phyloP scores from a whole-genome alignment of 2,329 filamentous ascomycete genomes.

The Coniochaeta pulveracea region DNA sequence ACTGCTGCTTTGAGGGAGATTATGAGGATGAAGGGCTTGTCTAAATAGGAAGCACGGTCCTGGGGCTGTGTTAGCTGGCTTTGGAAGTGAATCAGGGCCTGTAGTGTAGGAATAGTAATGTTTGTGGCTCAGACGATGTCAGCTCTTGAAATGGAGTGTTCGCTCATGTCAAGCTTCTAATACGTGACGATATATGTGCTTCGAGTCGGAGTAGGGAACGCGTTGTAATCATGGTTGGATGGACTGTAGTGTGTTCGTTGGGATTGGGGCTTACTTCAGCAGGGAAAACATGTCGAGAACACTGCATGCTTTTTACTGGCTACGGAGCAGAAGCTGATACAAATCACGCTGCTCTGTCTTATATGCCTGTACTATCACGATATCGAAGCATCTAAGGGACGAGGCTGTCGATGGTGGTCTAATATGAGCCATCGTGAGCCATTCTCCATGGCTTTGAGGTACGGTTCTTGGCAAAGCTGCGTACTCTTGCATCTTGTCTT shows the following conservation, averaged over 20 bases:
- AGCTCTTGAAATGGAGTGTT: conserved; percentile 2
- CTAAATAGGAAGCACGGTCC: not conserved
- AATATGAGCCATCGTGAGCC: conserved; percentile 2
- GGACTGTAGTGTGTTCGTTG: no score
- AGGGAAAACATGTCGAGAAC: not conserved
- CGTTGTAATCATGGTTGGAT: no score
- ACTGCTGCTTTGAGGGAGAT: conserved; percentile 40
- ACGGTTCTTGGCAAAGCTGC: no score
- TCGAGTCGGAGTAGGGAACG: no score
- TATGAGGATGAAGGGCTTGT: conserved; percentile 9
- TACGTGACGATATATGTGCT: not conserved
- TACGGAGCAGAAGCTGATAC: not conserved
- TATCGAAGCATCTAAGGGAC: not conserved
- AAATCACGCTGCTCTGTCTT: not conserved
- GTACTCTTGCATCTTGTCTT: no score
- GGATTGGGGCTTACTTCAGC: no score
- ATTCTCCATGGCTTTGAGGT: not conserved
- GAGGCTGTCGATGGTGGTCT: no score
- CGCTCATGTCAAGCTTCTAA: not conserved
- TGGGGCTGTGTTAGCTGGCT: not conserved
- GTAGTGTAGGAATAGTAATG: not conserved
- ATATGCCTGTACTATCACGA: not conserved
- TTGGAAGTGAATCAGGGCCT: not conserved
- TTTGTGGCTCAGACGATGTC: conserved; percentile 3
- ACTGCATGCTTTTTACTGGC: not conserved